Conservation (phyloP, 129 eudicot genomes). For the Solidago caesia region DNA sequence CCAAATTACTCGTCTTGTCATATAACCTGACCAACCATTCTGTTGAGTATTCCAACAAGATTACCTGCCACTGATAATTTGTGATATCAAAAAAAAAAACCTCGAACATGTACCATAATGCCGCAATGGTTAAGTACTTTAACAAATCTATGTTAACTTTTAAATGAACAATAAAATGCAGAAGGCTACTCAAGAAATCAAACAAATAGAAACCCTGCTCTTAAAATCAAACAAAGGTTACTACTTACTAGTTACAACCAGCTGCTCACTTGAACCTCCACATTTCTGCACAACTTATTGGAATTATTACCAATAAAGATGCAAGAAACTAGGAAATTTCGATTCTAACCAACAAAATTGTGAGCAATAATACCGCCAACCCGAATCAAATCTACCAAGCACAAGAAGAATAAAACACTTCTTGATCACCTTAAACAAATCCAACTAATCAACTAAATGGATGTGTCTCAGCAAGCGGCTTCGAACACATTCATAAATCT, state of each 20-base stretch:
- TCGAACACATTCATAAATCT: constrained; percentile 45
- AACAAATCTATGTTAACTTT: not conserved
- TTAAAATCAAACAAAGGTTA: not conserved
- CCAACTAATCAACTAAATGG: constrained; percentile 33
- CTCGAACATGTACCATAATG: too few relatives aligned
- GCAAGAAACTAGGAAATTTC: constrained; percentile 35
- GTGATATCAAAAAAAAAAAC: too few relatives aligned
- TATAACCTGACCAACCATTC: too few relatives aligned
- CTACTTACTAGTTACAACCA: constrained; percentile 21
- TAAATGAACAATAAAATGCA: constrained; percentile 1
- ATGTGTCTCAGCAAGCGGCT: constrained; percentile 79
- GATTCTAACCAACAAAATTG: constrained; percentile 45
- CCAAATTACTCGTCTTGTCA: too few relatives aligned
- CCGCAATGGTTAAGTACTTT: too few relatives aligned
- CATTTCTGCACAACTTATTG: constrained; percentile 33
- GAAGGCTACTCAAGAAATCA: constrained; percentile 15
- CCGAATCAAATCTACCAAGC: constrained; percentile 12
- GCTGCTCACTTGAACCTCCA: constrained; percentile 43
- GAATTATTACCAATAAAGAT: constrained; percentile 36
- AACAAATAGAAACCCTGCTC: constrained; percentile 15
- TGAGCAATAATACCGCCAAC: constrained; percentile 40
- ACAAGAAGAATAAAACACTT: constrained; percentile 35
- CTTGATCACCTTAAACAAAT: constrained; percentile 25
- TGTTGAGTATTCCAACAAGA: too few relatives aligned
- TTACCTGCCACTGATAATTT: too few relatives aligned